A percentile compares a stretch with the other conserved stretches of the same genome.
Evolutionary conservation across 768 basidiomycete genomes (phyloP).

Genomic region (Rhizopogon roseolus): DNA sequence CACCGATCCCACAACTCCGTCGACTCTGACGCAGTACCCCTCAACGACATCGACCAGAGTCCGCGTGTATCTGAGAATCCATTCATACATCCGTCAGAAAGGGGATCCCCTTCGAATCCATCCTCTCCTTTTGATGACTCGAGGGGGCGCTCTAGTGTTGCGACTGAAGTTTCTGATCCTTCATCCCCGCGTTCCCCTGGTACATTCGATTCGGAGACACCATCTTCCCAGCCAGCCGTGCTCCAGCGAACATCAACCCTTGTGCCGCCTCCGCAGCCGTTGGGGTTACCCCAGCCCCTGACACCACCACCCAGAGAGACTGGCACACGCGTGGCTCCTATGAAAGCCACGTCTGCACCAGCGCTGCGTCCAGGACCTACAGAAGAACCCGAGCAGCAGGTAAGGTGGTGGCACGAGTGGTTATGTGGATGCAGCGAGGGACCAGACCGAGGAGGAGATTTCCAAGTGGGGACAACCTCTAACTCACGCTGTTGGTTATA

Average conservation of each 20-base stretch:
- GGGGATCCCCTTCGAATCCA: conserved; percentile 6
- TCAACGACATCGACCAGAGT: conserved; percentile 43
- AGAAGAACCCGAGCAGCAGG: conserved; percentile 27
- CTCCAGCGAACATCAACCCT: conserved; percentile 17
- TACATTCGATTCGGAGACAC: not conserved
- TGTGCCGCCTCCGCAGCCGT: conserved; percentile 46
- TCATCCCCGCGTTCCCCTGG: not conserved
- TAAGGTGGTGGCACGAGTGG: conserved; percentile 85
- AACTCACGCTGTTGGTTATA: not conserved
- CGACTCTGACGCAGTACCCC: conserved; percentile 50
- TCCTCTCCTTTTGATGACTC: conserved; percentile 35
- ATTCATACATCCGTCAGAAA: conserved; percentile 30
- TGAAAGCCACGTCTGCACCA: conserved; percentile 30
- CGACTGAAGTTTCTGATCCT: conserved; percentile 5
- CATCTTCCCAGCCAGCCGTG: conserved; percentile 12
- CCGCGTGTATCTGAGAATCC: conserved; percentile 44
- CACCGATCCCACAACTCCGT: conserved; percentile 45
- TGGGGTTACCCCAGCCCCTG: conserved; percentile 60
- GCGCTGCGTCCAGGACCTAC: conserved; percentile 21
- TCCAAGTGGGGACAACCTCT: conserved; percentile 46
- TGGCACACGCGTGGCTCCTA: conserved; percentile 30
- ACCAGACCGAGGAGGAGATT: conserved; percentile 65
- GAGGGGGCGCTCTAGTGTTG: conserved; percentile 16
- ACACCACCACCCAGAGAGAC: conserved; percentile 45
- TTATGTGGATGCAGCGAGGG: conserved; percentile 77